Base-by-base conservation (phyloP, 306 rosid species). In the Prunus mume region DNA sequence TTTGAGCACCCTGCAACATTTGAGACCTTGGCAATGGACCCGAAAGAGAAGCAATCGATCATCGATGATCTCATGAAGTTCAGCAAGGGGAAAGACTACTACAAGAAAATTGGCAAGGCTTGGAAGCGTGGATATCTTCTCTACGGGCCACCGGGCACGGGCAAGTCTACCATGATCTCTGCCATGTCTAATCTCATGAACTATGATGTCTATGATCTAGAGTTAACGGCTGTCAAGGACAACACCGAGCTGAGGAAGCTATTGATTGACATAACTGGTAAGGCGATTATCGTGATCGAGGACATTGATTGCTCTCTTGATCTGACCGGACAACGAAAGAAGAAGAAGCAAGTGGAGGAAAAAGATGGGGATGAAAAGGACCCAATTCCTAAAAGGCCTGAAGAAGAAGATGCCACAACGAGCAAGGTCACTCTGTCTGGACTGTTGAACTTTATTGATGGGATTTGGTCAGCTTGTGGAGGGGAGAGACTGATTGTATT, bases 381-480 rank as follows among this genome's bases (percentile, higher is more conserved):
- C 43, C 82, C 79, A 9, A 9, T 55, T 2, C 52, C 20, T 17
- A 85, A 38, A 32, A 72, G 32, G 62, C 47, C 4, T 20, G 74
- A 77, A 12, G 80, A 81, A 18, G 92, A 78, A 52, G 67, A 81
- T 0, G 54, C 1, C 3, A 75, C 75, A 41, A 12, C 49, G 0
- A 84, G 89, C 5, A 83, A 82, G 74, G 93, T 92, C 2, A 92
- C 96, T 12, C 79, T 91, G 1, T 91, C 97, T 0, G 95, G 91
- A 65, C 75, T 91, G 30, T 63, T 91, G 77, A 88, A 88, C 69
- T 85, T 87, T 32, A 83, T 92, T 5, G 93, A 92, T 82, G 96
- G 97, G 54, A 82, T 90, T 32, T 90, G 97, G 93, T 90, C 91
- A 0, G 90, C 97, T 3, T 85, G 91, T 78, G 96, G 91, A 11